Percentiles rank a stretch among this genome's conserved stretches.
Conservation (phyloP, 169 alveolate species). For the Condylostoma magnum region DNA sequence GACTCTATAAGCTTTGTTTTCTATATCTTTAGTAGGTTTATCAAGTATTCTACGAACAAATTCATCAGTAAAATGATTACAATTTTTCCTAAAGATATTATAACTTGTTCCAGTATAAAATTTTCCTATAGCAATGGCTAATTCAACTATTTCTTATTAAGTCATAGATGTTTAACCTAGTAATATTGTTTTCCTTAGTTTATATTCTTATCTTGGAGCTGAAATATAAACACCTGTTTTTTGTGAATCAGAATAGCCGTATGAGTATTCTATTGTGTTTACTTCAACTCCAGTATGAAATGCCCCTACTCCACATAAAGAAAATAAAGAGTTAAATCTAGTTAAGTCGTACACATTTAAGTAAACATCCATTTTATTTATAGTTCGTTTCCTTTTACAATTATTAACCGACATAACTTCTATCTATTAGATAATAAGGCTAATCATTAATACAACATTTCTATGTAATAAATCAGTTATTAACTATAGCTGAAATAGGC, state of each 20-base stretch:
- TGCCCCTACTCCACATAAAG: slow-evolving; percentile 26
- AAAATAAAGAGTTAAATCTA: slow-evolving; percentile 13
- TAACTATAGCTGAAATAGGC: no score
- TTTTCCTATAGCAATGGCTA: neutral
- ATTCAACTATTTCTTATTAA: neutral
- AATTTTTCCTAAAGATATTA: neutral
- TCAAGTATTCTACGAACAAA: neutral
- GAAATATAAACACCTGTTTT: neutral
- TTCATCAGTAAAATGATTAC: slow-evolving; percentile 3
- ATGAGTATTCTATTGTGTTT: slow-evolving; percentile 1
- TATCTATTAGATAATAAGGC: no score
- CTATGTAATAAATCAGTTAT: no score
- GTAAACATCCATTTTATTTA: slow-evolving; percentile 30
- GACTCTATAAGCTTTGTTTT: neutral
- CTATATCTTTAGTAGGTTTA: neutral
- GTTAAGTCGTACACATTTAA: slow-evolving; percentile 33
- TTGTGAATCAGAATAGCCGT: neutral
- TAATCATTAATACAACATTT: no score
- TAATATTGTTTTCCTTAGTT: neutral
- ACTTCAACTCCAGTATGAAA: slow-evolving; percentile 35
- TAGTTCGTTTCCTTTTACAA: no score
- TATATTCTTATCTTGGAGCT: neutral
- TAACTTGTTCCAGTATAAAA: neutral
- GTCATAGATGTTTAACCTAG: neutral
- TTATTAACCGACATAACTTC: no score